Evolutionary conservation across 2,329 filamentous ascomycete genomes (phyloP), one percentile per base, ranked within the genome.

Genomic region (Fusarium graminum): DNA sequence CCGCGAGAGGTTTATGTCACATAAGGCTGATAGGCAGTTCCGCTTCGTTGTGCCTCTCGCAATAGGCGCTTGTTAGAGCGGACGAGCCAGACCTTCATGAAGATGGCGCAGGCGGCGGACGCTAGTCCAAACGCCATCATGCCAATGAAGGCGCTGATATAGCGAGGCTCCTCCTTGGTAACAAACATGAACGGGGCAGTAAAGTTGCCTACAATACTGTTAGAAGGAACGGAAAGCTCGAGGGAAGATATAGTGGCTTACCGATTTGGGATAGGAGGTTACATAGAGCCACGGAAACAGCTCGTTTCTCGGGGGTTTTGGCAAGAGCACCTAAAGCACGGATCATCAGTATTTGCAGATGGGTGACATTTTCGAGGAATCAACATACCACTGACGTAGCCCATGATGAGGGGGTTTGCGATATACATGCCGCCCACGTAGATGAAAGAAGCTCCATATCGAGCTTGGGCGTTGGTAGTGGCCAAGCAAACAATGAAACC

Each of bases 101-200:
- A 22, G 4, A 60, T 30, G 4, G 57, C 57, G 6, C 57, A 60
- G 7, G 55, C 57, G 19, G 45, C 44, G 0, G 57, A 60, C 0
- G 57, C 17, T 1, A 60, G 34, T 9, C 57, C 57, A 3, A 60
- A 52, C 4, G 57, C 55, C 57, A 60, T 60, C 57, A 60, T 60
- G 1, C 57, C 57, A 5, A 60, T 60, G 14, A 60, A 60, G 19
- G 57, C 57, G 28, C 57, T 60, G 17, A 60, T 26, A 2, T 60
- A 60, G 6, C 57, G 55, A 53, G 57, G 57, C 10, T 60, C 57
- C 7, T 60, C 57, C 7, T 53, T 60, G 2, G 45, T 22, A 0
- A 60, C 55, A 4, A 60, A 60, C 57, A 60, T 60, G 16, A 60
- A 60, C 7, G 55, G 55, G 6, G 57, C 57, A 13, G 57, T 60